Evolutionary conservation across 73 alveolate genomes (phyloP).

Genomic region (Tetrahymena thermophila): DNA sequence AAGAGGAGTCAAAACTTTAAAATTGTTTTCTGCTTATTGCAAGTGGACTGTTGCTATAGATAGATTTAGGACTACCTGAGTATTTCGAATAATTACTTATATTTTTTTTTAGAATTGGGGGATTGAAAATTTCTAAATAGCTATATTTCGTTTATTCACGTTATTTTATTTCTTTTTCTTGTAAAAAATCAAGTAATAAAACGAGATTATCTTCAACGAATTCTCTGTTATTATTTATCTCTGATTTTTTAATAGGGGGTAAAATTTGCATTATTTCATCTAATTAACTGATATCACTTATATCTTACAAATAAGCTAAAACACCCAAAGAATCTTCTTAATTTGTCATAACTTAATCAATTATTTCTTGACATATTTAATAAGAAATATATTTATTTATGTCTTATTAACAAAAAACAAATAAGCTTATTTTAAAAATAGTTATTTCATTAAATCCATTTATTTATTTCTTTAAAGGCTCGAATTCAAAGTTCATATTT

Average conservation of each 20-base stretch:
- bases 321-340: not conserved
- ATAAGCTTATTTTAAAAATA: not conserved
- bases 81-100: not conserved
- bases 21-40: not conserved
- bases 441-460: not conserved
- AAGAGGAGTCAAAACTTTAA: not conserved
- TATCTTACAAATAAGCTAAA: not conserved
- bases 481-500: not conserved
- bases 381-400: not conserved
- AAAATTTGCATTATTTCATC: not conserved
- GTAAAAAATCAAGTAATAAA: not conserved
- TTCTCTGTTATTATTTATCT: not conserved
- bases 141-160: too few species aligned
- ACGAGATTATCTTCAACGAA: not conserved
- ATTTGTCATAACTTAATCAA: not conserved
- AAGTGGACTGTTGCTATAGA: not conserved
- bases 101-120: not conserved
- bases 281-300: not conserved
- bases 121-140: not conserved
- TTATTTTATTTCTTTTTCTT: not conserved
- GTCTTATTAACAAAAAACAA: not conserved
- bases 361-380: not conserved
- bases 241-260: not conserved
- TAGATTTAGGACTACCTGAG: not conserved
- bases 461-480: not conserved